These are phyloP conservation scores for Lasiodiplodia sp. DNA, from an alignment of 2,329 filamentous ascomycete genomes.

Conservation along the genomic window DNA sequence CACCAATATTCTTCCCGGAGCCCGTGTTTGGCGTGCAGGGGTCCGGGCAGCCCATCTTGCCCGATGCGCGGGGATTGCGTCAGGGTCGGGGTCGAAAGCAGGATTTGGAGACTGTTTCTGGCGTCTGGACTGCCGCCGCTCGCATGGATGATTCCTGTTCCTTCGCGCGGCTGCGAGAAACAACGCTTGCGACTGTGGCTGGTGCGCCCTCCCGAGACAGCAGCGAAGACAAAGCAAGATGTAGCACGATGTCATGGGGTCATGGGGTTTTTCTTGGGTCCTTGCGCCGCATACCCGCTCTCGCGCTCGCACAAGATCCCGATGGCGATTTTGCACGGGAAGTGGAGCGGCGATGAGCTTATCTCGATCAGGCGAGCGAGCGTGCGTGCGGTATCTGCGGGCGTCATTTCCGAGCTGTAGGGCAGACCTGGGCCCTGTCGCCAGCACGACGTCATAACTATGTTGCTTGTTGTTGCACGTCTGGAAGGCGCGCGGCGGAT, in stretches of 20 bases:
- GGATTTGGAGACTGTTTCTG: constrained; percentile 14
- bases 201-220: background rate
- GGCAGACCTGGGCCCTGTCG: background rate
- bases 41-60: background rate
- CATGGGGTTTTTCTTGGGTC: background rate
- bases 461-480: constrained; percentile 17
- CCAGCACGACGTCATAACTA: constrained; percentile 13
- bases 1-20: background rate
- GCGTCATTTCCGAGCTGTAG: constrained; percentile 13
- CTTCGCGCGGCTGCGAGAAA: background rate
- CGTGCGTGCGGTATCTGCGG: constrained; percentile 1
- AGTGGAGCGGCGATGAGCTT: constrained; percentile 16
- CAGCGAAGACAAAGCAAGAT: background rate
- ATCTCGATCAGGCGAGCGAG: constrained; percentile 12
- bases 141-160: constrained; percentile 21
- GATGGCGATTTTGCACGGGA: background rate
- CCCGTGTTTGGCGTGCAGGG: background rate
- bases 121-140: constrained; percentile 2
- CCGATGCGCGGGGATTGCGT: constrained; percentile 22
- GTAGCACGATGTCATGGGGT: constrained; percentile 14
- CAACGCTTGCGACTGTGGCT: constrained; percentile 8
- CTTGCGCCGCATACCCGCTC: background rate
- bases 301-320: background rate
- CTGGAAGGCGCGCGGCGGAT: background rate
- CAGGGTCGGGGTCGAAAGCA: constrained; percentile 9